These are phyloP conservation scores for Talaromyces amestolkiae DNA, from an alignment of 2,329 filamentous ascomycete species.

Conservation along the genomic window DNA sequence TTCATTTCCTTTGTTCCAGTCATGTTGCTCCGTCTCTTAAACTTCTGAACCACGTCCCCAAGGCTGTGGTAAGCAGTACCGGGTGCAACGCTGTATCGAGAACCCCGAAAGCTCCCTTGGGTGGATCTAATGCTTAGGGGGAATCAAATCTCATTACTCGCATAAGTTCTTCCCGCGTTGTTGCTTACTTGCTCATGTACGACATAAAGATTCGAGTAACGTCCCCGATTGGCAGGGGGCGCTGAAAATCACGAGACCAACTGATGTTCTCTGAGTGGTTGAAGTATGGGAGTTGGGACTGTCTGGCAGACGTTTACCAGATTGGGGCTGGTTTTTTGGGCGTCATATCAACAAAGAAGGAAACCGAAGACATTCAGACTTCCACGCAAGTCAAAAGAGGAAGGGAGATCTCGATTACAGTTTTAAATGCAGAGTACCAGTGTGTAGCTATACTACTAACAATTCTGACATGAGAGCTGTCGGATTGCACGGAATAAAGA, in stretches of 20 bases:
- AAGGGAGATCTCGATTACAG: neutral
- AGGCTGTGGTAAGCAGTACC: neutral
- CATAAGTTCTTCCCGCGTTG: neutral
- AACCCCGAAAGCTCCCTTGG: slow-evolving; percentile 6
- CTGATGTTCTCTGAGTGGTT: neutral
- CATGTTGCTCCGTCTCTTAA: neutral
- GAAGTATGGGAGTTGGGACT: neutral
- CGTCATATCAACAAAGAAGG: neutral
- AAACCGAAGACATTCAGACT: neutral
- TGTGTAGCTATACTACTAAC: neutral
- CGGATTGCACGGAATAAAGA: neutral
- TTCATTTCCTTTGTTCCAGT: slow-evolving; percentile 14
- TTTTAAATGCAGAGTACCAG: neutral
- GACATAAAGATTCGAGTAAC: neutral
- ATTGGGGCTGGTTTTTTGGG: neutral
- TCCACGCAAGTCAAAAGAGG: neutral
- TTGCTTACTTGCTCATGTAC: slow-evolving; percentile 14
- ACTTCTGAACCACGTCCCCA: slow-evolving; percentile 4
- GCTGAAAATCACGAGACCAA: slow-evolving; percentile 7
- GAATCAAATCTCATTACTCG: slow-evolving; percentile 8
- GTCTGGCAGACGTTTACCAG: neutral
- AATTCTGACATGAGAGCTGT: neutral
- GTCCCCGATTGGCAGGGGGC: slow-evolving; percentile 10
- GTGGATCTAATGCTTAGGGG: neutral
- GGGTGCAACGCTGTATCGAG: slow-evolving; percentile 10